Percentiles rank a stretch among this genome's conserved stretches.
Evolutionary conservation across 1,284 basidiomycete genomes (phyloP).

Genomic region (Ceratorhiza oryzae-sativae): DNA sequence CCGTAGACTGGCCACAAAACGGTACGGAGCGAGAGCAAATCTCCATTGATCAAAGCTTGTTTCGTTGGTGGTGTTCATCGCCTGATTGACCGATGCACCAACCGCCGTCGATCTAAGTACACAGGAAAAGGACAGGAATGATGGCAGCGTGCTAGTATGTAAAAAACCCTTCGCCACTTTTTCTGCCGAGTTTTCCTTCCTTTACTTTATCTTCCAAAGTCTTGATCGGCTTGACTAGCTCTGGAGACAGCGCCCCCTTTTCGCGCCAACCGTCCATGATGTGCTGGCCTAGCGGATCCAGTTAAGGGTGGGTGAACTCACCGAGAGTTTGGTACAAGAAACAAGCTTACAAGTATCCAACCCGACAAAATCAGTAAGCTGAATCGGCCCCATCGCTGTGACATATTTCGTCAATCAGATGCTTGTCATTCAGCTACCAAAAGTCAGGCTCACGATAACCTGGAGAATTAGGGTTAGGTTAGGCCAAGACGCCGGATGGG

Average conservation of each 20-base stretch:
- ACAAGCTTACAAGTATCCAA: conserved; percentile 52
- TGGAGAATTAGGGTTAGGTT: conserved; percentile 27
- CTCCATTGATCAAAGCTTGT: background rate
- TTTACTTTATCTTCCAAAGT: conserved; percentile 58
- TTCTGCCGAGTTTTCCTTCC: conserved; percentile 60
- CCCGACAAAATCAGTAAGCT: conserved; percentile 62
- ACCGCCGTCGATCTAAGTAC: background rate
- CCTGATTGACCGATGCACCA: background rate
- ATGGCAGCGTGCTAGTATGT: conserved; percentile 46
- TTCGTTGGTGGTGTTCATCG: background rate
- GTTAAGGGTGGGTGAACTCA: conserved; percentile 37
- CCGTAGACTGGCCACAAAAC: background rate
- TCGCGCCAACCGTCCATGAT: conserved; percentile 58
- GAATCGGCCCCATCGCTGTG: conserved; percentile 57
- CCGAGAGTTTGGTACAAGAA: background rate
- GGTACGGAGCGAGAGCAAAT: too few relatives aligned
- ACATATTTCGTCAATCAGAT: background rate
- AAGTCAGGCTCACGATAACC: conserved; percentile 45
- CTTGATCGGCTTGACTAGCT: conserved; percentile 55
- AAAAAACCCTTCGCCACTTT: conserved; percentile 59
- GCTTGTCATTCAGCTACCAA: background rate
- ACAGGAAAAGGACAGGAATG: background rate
- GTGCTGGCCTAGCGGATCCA: conserved; percentile 47
- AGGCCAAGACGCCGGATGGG: background rate
- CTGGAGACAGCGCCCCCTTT: conserved; percentile 51